Evolutionary conservation across 2,329 filamentous ascomycete genomes (phyloP).

Genomic region (Pseudogymnoascus sp.): DNA sequence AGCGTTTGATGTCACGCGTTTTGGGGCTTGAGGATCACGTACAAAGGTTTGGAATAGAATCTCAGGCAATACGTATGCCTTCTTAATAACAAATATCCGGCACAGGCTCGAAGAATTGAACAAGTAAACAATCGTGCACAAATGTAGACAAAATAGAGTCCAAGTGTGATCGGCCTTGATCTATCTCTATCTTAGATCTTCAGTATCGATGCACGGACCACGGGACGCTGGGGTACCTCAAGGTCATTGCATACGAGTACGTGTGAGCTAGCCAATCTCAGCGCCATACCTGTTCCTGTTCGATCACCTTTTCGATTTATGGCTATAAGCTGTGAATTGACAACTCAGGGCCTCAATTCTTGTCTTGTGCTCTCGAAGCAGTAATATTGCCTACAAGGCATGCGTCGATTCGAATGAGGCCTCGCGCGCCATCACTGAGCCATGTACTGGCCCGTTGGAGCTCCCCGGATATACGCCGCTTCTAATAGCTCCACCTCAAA

Average conservation of each 20-base stretch:
- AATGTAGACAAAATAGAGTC: constrained; percentile 3
- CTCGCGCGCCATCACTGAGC: constrained; percentile 29
- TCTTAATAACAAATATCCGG: not conserved
- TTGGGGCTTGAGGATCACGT: not conserved
- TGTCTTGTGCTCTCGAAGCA: constrained; percentile 6
- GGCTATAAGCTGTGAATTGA: constrained; percentile 2
- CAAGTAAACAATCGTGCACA: not conserved
- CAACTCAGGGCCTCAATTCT: not conserved
- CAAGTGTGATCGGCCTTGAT: not conserved
- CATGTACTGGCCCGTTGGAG: constrained; percentile 91
- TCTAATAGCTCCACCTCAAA: constrained; percentile 54
- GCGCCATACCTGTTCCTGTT: not conserved
- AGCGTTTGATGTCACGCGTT: not conserved
- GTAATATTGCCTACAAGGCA: constrained; percentile 23
- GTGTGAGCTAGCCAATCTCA: constrained; percentile 1
- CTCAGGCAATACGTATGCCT: not conserved
- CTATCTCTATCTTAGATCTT: constrained; percentile 7
- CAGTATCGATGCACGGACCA: not conserved
- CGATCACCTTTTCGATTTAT: constrained; percentile 1
- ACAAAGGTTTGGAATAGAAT: not conserved
- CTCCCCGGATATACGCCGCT: constrained; percentile 74
- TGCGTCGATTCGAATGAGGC: constrained; percentile 29
- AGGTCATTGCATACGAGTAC: constrained; percentile 1
- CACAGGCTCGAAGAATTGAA: not conserved
- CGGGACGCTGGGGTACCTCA: not conserved